phyloP scores from a whole-genome alignment of 2,329 filamentous ascomycete genomes.

The Graphilbum fragrans region DNA sequence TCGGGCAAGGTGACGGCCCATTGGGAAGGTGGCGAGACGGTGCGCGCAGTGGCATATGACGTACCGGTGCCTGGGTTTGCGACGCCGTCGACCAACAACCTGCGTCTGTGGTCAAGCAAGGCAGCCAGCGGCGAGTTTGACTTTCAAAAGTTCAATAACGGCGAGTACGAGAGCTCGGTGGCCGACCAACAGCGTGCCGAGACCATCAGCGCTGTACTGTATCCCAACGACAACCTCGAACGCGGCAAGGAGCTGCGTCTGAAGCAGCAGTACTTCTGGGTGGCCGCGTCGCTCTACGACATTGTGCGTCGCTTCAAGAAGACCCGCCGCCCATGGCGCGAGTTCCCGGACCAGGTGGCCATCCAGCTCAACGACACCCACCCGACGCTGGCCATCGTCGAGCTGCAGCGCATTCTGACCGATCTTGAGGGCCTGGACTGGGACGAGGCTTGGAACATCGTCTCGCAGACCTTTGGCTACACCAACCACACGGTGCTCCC shows the following conservation, averaged over 20 bases:
- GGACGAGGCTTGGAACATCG: constrained; percentile 83
- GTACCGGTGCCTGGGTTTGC: constrained; percentile 83
- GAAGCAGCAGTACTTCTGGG: constrained; percentile 99
- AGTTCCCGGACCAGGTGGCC: constrained; percentile 89
- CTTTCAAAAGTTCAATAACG: constrained; percentile 98
- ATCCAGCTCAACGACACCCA: constrained; percentile 98
- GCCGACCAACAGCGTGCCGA: constrained; percentile 98
- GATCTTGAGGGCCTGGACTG: constrained; percentile 86
- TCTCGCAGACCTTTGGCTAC: constrained; percentile 75
- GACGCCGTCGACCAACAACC: constrained; percentile 87
- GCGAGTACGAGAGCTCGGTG: constrained; percentile 95
- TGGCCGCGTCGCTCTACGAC: constrained; percentile 88
- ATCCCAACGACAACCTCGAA: constrained; percentile 95
- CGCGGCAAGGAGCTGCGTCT: constrained; percentile 91
- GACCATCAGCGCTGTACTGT: constrained; percentile 93
- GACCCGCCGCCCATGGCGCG: constrained; percentile 76
- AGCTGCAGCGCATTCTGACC: constrained; percentile 83
- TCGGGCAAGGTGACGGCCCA: constrained; percentile 61
- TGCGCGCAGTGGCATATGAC: constrained; percentile 87
- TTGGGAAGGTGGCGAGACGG: constrained; percentile 91
- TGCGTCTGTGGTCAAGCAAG: constrained; percentile 95
- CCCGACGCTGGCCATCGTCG: constrained; percentile 89
- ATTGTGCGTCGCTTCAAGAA: constrained; percentile 99
- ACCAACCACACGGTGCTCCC: constrained; percentile 98
- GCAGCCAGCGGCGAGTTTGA: constrained; percentile 95